Evolutionary conservation across 495 filamentous ascomycete species (phyloP).

Genomic region (Neurospora sp.): DNA sequence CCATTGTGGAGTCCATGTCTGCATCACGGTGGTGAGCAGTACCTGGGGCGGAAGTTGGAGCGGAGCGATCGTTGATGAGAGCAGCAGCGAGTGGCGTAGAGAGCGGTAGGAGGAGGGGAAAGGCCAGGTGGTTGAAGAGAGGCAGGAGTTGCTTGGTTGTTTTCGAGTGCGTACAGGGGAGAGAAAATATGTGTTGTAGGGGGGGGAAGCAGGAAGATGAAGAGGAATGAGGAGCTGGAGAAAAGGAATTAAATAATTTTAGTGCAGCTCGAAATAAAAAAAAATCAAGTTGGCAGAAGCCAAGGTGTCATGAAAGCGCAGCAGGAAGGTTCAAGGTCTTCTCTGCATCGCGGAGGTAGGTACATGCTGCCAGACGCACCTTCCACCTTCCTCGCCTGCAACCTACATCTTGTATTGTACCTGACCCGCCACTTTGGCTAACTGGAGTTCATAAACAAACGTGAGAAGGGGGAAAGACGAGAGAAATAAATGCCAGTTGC

Average conservation of each 20-base stretch:
- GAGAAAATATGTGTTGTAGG: not conserved
- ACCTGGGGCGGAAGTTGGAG: not conserved
- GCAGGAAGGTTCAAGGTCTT: not conserved
- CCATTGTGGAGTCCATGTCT: not conserved
- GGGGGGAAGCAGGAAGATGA: not conserved
- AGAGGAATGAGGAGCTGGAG: not conserved
- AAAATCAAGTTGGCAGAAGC: not conserved
- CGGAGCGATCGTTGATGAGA: not conserved
- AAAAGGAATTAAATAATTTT: not conserved
- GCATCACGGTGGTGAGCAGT: not conserved
- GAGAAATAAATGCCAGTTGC: too few species aligned
- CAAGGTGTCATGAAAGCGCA: not conserved
- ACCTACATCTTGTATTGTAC: not conserved
- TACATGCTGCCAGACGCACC: not conserved
- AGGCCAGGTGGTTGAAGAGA: not conserved
- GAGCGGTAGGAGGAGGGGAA: not conserved
- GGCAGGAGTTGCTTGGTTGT: not conserved
- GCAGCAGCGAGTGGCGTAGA: not conserved
- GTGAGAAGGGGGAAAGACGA: too few species aligned
- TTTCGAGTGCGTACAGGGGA: not conserved
- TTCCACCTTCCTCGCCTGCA: not conserved
- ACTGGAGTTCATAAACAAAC: not conserved
- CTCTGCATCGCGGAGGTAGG: not conserved
- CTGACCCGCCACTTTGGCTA: not conserved
- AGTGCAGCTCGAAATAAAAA: not conserved